Evolutionary conservation across 805 yeast species (phyloP).

Genomic region (Clavispora santaluciae): DNA sequence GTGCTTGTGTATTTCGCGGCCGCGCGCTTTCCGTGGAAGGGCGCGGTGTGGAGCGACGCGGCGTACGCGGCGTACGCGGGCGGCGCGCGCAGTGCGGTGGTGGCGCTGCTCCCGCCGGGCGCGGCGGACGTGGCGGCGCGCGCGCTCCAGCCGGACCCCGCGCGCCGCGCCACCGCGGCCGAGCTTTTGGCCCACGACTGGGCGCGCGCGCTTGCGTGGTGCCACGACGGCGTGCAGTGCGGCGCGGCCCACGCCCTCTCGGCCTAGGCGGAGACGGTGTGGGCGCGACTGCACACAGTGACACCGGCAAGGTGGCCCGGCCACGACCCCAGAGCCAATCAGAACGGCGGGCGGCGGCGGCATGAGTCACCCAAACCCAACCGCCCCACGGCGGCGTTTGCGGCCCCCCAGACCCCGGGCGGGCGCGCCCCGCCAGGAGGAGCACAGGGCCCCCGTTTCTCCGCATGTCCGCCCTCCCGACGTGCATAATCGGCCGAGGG

Average conservation of each 20-base stretch:
- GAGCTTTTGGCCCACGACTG: constrained; percentile 1
- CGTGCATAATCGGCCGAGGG: neutral
- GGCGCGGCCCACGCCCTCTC: neutral
- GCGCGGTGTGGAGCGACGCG: constrained; percentile 32
- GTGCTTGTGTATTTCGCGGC: constrained; percentile 30
- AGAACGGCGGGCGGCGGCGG: neutral
- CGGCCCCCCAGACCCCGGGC: no score
- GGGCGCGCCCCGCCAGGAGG: no score
- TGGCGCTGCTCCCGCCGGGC: neutral
- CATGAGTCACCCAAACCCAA: neutral
- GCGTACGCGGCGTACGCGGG: constrained; percentile 11
- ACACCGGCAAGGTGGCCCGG: neutral
- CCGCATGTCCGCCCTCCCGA: neutral
- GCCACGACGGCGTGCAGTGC: neutral
- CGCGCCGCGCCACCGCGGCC: neutral
- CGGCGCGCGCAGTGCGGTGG: neutral
- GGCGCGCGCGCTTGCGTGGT: constrained; percentile 1
- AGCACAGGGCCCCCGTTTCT: neutral
- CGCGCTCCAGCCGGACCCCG: neutral
- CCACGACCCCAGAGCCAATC: neutral
- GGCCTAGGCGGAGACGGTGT: no score
- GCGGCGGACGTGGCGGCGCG: neutral
- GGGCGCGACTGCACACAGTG: no score
- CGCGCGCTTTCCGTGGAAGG: constrained; percentile 44
- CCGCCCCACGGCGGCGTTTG: neutral